Evolutionary conservation across 352 stramenopile genomes (phyloP).

Genomic region (Hyphochytrium catenoides): DNA sequence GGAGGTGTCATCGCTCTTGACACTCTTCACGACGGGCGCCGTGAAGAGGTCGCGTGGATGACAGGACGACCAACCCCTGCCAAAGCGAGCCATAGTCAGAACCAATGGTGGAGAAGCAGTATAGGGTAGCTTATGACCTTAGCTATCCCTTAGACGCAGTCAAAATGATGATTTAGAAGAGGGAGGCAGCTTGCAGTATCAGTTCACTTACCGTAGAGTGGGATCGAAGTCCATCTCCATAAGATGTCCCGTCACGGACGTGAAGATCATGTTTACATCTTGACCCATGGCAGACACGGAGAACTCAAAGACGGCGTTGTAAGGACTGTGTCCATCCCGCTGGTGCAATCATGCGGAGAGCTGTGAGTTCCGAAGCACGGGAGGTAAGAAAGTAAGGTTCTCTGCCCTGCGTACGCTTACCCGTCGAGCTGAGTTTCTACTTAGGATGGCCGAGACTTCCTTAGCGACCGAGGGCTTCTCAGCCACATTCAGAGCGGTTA

Average conservation of each 20-base stretch:
- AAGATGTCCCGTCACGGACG: constrained; percentile 92
- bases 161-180: too few species aligned
- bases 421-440: constrained; percentile 19
- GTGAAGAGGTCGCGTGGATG: constrained; percentile 81
- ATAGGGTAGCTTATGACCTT: neutral
- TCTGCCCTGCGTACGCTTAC: too few species aligned
- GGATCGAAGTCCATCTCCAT: constrained; percentile 87
- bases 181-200: too few species aligned
- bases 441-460: constrained; percentile 84
- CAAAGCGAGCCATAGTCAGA: constrained; percentile 1
- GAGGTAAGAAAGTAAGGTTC: too few species aligned
- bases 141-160: too few species aligned
- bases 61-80: constrained; percentile 78
- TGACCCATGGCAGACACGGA: constrained; percentile 52
- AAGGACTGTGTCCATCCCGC: constrained; percentile 41
- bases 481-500: constrained; percentile 96
- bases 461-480: constrained; percentile 99
- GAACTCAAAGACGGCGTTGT: constrained; percentile 78
- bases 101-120: neutral
- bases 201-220: constrained; percentile 21
- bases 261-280: constrained; percentile 71
- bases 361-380: too few species aligned
- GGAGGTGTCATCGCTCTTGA: constrained; percentile 49
- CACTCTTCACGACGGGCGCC: constrained; percentile 50
- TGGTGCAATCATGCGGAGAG: too few species aligned